Percentiles rank a stretch among this genome's conserved stretches.
These are phyloP conservation scores for Hypholoma fasciculare DNA, from an alignment of 768 basidiomycete species.

Conservation along the genomic window DNA sequence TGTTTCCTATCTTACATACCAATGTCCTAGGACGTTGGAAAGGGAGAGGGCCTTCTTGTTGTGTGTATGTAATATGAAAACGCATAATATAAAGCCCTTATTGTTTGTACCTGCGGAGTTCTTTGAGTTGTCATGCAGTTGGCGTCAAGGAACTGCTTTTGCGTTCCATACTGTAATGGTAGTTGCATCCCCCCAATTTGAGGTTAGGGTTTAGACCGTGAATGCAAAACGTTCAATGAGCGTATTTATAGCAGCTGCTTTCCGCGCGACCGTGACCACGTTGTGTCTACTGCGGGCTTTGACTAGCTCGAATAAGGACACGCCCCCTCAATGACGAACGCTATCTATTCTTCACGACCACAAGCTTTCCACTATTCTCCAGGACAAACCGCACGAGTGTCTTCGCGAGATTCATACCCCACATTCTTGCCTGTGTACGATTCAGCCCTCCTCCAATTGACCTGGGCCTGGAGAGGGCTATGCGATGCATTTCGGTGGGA, in stretches of 20 bases:
- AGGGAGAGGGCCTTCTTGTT: slow-evolving; percentile 15
- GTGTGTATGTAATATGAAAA: slow-evolving; percentile 12
- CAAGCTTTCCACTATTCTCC: slow-evolving; percentile 23
- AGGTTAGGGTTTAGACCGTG: slow-evolving; percentile 34
- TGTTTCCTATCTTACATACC: slow-evolving; percentile 13
- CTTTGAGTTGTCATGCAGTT: background rate
- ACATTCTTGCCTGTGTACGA: slow-evolving; percentile 65
- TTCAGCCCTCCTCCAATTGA: slow-evolving; percentile 58
- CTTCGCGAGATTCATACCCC: slow-evolving; percentile 63
- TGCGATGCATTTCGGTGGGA: slow-evolving; percentile 77
- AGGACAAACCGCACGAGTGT: slow-evolving; percentile 15
- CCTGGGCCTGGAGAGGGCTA: slow-evolving; percentile 60
- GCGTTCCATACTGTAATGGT: background rate
- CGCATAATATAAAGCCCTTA: slow-evolving; percentile 8
- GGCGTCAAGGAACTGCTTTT: no score
- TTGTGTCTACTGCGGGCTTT: background rate
- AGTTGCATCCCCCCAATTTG: slow-evolving; percentile 26
- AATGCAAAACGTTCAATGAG: slow-evolving; percentile 6
- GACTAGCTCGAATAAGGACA: background rate
- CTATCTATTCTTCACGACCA: slow-evolving; percentile 19
- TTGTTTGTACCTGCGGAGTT: slow-evolving; percentile 3
- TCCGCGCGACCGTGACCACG: slow-evolving; percentile 12
- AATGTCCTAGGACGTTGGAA: slow-evolving; percentile 10
- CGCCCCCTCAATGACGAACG: slow-evolving; percentile 13
- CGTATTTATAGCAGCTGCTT: background rate